Base-by-base conservation (phyloP, 805 yeast genomes). In the Candida easanensis region DNA sequence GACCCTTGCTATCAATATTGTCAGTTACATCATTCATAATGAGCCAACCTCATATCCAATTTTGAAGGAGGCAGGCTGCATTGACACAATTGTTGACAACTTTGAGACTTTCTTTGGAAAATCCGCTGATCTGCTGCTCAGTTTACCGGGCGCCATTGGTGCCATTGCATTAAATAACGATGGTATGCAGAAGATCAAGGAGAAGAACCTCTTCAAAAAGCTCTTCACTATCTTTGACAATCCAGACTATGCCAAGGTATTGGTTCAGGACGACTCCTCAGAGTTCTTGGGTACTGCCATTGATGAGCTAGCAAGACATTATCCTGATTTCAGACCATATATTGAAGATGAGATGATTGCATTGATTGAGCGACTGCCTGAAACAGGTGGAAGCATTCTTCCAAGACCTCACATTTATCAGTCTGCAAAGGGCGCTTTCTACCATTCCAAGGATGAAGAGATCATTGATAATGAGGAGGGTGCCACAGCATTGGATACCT, bases 1-100 rank as follows among this genome's bases (percentile, higher is more conserved):
- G 13, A 69, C 86, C 0, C 69, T 77, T 18, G 74, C 86, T 0
- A 60, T 90, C 28, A 82, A 79, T 47, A 75, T 82, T 11, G 72
- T 88, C 17, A 75, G 83, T 32, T 74, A 75, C 11, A 86, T 88
- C 46, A 80, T 90, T 22, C 91, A 90, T 58, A 85, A 84, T 51
- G 97, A 91, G 55, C 97, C 97, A 8, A 88, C 97, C 0, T 87
- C 96, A 4, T 90, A 75, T 56, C 74, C 84, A 2, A 81, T 90
- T 33, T 70, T 90, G 51, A 81, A 78, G 32, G 98, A 90, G 60
- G 83, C 95, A 0, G 77, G 79, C 0, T 78, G 86, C 1, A 78
- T 90, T 28, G 84, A 83, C 36, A 67, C 77, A 2, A 71, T 89
- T 28, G 61, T 89, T 38, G 72, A 73, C 10, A 72, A 80, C 37